phyloP scores from a whole-genome alignment of 2,329 filamentous ascomycete species.

The Ophiostoma sp. region DNA sequence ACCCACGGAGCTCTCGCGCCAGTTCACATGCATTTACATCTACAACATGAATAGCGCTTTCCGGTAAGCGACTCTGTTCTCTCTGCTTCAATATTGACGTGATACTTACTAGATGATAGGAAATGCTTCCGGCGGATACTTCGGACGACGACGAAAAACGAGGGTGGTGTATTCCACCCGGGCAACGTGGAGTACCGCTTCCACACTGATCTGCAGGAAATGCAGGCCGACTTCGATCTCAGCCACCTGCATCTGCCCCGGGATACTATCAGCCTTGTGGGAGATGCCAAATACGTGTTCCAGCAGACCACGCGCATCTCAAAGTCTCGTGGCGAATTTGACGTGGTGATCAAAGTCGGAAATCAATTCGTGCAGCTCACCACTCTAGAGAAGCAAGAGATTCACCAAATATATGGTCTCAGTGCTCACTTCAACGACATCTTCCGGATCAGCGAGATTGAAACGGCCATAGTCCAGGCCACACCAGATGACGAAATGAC shows the following conservation, averaged over 20 bases:
- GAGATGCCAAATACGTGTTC: constrained; percentile 60
- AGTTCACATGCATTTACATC: constrained; percentile 58
- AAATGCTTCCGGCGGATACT: constrained; percentile 62
- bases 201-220: constrained; percentile 59
- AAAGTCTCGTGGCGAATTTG: constrained; percentile 64
- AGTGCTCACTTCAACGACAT: constrained; percentile 64
- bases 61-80: constrained; percentile 39
- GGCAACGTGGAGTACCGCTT: constrained; percentile 62
- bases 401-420: constrained; percentile 57
- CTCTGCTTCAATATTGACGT: not conserved
- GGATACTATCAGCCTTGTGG: constrained; percentile 64
- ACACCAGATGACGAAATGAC: constrained; percentile 61
- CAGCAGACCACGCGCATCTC: constrained; percentile 61
- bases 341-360: constrained; percentile 63
- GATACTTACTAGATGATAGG: constrained; percentile 31
- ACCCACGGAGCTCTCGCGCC: constrained; percentile 55
- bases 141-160: constrained; percentile 56
- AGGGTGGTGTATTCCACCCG: constrained; percentile 56
- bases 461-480: constrained; percentile 60
- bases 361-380: constrained; percentile 66
- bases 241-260: constrained; percentile 62
- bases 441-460: constrained; percentile 61
- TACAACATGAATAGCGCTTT: constrained; percentile 72
- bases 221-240: constrained; percentile 62
- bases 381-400: constrained; percentile 63